These are phyloP conservation scores for Gossypium herbaceum DNA, from an alignment of 345 rosid species.

Conservation along the genomic window DNA sequence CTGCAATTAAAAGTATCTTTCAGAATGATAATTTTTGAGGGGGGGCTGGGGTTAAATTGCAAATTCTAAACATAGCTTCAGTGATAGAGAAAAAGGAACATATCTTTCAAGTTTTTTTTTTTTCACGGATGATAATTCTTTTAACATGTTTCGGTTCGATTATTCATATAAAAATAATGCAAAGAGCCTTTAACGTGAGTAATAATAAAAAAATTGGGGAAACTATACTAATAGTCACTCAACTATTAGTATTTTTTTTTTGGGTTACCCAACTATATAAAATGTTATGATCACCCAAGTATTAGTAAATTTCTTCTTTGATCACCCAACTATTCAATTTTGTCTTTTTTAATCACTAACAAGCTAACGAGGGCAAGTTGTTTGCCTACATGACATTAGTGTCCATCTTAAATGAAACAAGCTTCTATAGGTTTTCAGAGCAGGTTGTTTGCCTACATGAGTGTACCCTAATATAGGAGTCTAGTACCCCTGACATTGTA, in stretches of 20 bases:
- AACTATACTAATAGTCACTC: too few relatives aligned
- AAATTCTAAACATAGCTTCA: neutral
- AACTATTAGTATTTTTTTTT: too few relatives aligned
- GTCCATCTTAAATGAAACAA: neutral
- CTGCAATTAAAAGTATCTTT: slow-evolving; percentile 31
- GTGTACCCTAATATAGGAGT: neutral
- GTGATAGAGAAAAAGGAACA: neutral
- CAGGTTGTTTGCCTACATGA: neutral
- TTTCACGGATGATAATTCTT: neutral
- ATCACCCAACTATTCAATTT: too few relatives aligned
- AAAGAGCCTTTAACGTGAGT: neutral
- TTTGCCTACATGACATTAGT: too few relatives aligned
- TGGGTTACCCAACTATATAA: too few relatives aligned
- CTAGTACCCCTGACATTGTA: neutral
- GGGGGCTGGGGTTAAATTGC: neutral
- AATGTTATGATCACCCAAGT: too few relatives aligned
- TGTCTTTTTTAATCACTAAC: too few relatives aligned
- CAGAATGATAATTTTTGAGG: too few relatives aligned
- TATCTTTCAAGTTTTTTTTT: neutral
- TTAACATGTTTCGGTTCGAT: neutral
- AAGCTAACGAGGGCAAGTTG: too few relatives aligned
- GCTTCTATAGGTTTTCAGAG: neutral
- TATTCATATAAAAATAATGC: neutral
- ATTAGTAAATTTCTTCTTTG: too few relatives aligned
- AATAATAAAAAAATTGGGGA: neutral